Base-by-base conservation (phyloP, 352 stramenopile species). In the Pythium dissimile region DNA sequence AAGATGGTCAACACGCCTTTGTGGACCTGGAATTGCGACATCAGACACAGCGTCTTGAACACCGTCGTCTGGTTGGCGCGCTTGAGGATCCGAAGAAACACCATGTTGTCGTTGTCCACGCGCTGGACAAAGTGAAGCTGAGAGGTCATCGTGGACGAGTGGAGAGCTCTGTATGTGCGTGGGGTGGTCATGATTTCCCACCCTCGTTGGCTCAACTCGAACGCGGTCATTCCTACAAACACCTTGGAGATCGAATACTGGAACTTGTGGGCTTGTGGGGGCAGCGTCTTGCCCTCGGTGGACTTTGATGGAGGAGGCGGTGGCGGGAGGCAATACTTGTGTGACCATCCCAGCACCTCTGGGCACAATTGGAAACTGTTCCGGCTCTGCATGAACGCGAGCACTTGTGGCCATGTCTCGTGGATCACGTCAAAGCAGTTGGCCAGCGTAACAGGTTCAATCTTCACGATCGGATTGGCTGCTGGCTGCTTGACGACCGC, bases 1-100 rank as follows among this genome's bases (percentile, higher is more conserved):
- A 86, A 89, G n/a, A 89, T 67, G 28, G 86, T 67, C 54, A 89
- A 68, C 48, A 77, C 86, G 1, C 80, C 80, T 13, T 85, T 65
- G 48, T 72, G 52, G 42, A 88, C 72, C 30, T 69, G 71, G 32
- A 84, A 60, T 13, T 69, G 76, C n/a, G 80, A 69, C 28, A 84
- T 63, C n/a, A 89, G 66, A 24, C 88, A 75, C 7, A 89, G 60
- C 12, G 72, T 85, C 62, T 86, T 84, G 39, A 83, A 70, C 46
- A 68, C 35, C 1, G 46, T 63, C 26, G 68, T 63, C 13, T 60
- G 42, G 35, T 58, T 69, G 18, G 64, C 59, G 26, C 65, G 59
- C n/a, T 71, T 53, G 45, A 89, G 71, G 21, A 58, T 73, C n/a
- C 80, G 75, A 43, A 80, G 85, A 45, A 86, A 80, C 3, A 89